These are phyloP conservation scores for Trichoderma harzianum DNA, from an alignment of 2,329 filamentous ascomycete genomes.

Conservation along the genomic window DNA sequence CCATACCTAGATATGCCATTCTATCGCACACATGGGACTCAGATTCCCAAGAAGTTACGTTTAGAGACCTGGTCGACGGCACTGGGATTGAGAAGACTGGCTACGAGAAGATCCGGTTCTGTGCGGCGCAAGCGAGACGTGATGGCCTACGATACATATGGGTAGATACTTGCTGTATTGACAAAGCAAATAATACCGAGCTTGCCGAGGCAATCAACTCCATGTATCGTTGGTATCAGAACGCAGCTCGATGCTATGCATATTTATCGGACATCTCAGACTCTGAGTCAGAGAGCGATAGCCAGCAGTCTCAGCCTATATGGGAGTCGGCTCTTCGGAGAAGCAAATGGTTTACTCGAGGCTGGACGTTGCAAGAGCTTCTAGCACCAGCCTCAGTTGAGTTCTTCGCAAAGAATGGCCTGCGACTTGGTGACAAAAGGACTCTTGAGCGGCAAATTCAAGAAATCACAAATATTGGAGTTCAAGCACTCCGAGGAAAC, in stretches of 20 bases:
- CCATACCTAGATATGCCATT: conserved; percentile 18
- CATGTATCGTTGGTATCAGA: conserved; percentile 22
- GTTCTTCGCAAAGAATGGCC: conserved; percentile 24
- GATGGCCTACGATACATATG: conserved; percentile 20
- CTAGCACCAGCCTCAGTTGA: conserved; percentile 27
- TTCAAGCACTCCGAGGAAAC: not conserved
- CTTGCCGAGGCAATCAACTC: conserved; percentile 3
- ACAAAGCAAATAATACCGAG: conserved; percentile 19
- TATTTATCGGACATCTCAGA: not conserved
- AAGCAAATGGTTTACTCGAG: conserved; percentile 23
- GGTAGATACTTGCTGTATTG: conserved; percentile 23
- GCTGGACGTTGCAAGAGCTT: conserved; percentile 27
- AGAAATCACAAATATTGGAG: not conserved
- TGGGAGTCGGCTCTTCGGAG: not conserved
- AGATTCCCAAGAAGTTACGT: conserved; percentile 11
- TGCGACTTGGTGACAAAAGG: conserved; percentile 21
- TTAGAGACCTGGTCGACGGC: conserved; percentile 10
- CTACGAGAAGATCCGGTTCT: conserved; percentile 19
- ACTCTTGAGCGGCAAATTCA: not conserved
- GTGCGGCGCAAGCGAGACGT: conserved; percentile 10
- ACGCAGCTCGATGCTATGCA: conserved; percentile 13
- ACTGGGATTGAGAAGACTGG: conserved; percentile 20
- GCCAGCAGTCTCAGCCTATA: not conserved
- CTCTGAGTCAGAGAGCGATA: not conserved
- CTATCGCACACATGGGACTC: conserved; percentile 21